Percentiles rank a stretch among this genome's conserved stretches.
Conservation (phyloP, 2,329 filamentous ascomycete species). For the Pestalotiopsis sp. region DNA sequence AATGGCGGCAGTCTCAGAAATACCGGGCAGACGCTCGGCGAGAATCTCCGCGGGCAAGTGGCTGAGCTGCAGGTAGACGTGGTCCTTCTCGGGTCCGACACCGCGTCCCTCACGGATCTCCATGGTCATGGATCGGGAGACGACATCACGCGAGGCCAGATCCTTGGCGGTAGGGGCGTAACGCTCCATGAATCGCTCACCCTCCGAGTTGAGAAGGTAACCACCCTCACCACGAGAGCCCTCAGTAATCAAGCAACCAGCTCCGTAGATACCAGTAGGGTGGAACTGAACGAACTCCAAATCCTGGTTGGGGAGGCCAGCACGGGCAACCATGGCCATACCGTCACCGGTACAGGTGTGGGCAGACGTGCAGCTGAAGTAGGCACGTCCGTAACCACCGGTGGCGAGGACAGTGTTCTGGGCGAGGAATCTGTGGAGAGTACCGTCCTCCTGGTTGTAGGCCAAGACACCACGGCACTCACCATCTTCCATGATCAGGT, state of each 20-base stretch:
- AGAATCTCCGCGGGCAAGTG: constrained; percentile 91
- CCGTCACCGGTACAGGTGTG: constrained; percentile 99
- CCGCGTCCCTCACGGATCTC: constrained; percentile 97
- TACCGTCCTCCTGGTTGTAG: constrained; percentile 99
- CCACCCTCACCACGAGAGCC: constrained; percentile 97
- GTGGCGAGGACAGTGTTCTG: constrained; percentile 97
- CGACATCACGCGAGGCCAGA: constrained; percentile 93
- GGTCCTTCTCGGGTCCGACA: constrained; percentile 95
- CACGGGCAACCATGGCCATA: constrained; percentile 98
- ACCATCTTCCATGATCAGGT: constrained; percentile 96
- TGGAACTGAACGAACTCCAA: constrained; percentile 99
- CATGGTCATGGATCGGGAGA: constrained; percentile 96
- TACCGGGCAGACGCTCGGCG: constrained; percentile 95
- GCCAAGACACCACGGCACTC: constrained; percentile 95
- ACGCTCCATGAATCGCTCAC: constrained; percentile 99
- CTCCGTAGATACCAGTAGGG: constrained; percentile 98
- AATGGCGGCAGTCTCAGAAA: constrained; percentile 96
- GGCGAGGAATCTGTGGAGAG: constrained; percentile 92
- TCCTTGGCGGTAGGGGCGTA: constrained; percentile 98
- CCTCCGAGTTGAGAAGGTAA: constrained; percentile 95
- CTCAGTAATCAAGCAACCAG: constrained; percentile 96
- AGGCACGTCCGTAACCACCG: constrained; percentile 95
- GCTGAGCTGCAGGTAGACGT: constrained; percentile 97
- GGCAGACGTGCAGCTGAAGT: constrained; percentile 97
- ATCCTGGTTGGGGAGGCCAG: constrained; percentile 98